These are phyloP conservation scores for Platanthera guangdongensis DNA, from an alignment of 106 monocot genomes.

Conservation along the genomic window DNA sequence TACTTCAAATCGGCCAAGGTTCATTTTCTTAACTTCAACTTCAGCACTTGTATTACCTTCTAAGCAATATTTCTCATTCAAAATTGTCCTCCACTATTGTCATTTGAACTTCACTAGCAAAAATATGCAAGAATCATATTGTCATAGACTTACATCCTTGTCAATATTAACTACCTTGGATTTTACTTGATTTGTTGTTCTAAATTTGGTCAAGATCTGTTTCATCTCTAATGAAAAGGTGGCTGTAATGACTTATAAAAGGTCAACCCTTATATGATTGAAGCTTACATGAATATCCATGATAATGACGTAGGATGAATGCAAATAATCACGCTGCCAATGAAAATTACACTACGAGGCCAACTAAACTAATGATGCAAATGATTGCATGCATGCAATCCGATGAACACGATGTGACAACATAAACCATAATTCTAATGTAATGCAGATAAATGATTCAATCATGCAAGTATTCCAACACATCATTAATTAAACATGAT, in stretches of 20 bases:
- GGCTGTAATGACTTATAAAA: background rate
- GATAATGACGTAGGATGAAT: too few relatives aligned
- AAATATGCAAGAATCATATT: background rate
- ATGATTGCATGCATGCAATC: too few relatives aligned
- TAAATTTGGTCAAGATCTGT: too few relatives aligned
- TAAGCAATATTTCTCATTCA: background rate
- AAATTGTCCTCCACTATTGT: background rate
- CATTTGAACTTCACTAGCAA: background rate
- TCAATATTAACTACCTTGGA: background rate
- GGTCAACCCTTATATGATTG: background rate
- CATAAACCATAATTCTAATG: too few relatives aligned
- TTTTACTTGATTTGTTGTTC: background rate
- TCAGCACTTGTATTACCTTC: background rate
- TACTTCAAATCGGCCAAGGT: slow-evolving; percentile 95
- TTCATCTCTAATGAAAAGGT: background rate
- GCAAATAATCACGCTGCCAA: too few relatives aligned
- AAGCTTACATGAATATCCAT: slow-evolving; percentile 1
- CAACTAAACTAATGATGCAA: too few relatives aligned
- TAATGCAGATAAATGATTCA: too few relatives aligned
- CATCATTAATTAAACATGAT: too few relatives aligned
- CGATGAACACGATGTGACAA: too few relatives aligned
- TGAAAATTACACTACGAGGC: too few relatives aligned
- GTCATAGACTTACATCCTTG: background rate
- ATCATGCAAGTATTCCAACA: too few relatives aligned
- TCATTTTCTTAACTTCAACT: slow-evolving; percentile 1